A percentile compares a stretch with the other conserved stretches of the same genome.
phyloP scores from a whole-genome alignment of 2,329 filamentous ascomycete species.

The Rosellinia necatrix region DNA sequence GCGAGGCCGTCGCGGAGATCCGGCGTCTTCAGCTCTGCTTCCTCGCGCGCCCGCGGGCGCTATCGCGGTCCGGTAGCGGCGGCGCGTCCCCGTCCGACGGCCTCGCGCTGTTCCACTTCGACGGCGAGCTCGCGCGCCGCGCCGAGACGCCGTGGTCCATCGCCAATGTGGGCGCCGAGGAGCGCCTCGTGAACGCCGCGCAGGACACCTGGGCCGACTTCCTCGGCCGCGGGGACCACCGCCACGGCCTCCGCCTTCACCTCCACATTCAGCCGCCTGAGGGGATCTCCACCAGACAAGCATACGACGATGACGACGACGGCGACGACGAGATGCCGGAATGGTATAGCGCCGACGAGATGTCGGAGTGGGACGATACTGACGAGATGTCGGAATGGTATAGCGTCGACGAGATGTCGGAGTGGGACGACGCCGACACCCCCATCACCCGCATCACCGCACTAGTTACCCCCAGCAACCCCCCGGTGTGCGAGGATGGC shows the following conservation, averaged over 20 bases:
- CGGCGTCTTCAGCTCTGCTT: constrained; percentile 21
- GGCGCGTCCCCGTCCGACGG: too few species aligned
- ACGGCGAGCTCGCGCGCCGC: constrained; percentile 25
- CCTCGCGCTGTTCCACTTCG: too few species aligned
- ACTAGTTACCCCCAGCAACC: too few species aligned
- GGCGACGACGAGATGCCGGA: background rate
- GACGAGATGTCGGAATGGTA: too few species aligned
- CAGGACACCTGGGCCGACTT: constrained; percentile 29
- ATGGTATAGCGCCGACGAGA: too few species aligned
- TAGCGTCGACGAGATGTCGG: constrained; percentile 16
- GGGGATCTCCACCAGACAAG: background rate
- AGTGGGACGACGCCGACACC: constrained; percentile 31
- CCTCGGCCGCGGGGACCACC: constrained; percentile 12
- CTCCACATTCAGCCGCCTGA: background rate
- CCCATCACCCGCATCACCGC: too few species aligned
- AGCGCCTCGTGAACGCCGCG: constrained; percentile 27
- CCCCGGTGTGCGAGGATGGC: too few species aligned
- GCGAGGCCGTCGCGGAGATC: constrained; percentile 20
- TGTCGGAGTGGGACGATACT: constrained; percentile 31
- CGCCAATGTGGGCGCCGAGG: background rate
- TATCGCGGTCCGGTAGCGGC: constrained; percentile 19
- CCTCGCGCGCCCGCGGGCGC: constrained; percentile 23
- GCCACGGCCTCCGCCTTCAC: background rate
- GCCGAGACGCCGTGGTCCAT: background rate
- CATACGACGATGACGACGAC: background rate